phyloP scores from a whole-genome alignment of 805 yeast species.

The Scheffersomyces coipomensis region DNA sequence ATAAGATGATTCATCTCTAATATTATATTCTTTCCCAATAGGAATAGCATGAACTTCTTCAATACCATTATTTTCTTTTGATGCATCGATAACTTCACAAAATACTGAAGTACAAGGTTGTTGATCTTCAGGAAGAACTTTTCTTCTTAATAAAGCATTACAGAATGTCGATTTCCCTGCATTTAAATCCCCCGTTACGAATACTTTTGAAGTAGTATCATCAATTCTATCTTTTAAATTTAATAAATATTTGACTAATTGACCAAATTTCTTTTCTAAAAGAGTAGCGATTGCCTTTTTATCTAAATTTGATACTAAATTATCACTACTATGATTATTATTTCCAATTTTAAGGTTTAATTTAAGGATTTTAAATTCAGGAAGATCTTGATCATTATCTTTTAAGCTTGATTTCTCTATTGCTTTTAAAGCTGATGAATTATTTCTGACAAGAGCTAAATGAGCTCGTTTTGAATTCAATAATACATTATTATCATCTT shows the following conservation, averaged over 20 bases:
- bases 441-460: constrained; percentile 50
- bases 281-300: constrained; percentile 66
- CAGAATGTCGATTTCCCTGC: constrained; percentile 97
- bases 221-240: constrained; percentile 78
- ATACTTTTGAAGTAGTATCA: constrained; percentile 89
- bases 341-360: constrained; percentile 60
- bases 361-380: constrained; percentile 59
- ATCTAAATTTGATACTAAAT: constrained; percentile 58
- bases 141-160: constrained; percentile 78
- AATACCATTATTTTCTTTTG: constrained; percentile 59
- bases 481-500: constrained; percentile 26
- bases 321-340: constrained; percentile 28
- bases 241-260: constrained; percentile 63
- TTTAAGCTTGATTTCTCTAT: not conserved
- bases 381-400: constrained; percentile 14
- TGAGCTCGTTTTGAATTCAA: constrained; percentile 52
- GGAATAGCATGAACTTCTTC: constrained; percentile 95
- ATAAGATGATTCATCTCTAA: constrained; percentile 64
- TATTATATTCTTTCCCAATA: constrained; percentile 50
- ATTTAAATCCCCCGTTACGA: constrained; percentile 95
- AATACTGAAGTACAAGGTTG: constrained; percentile 97
- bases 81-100: constrained; percentile 88
- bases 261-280: constrained; percentile 64
- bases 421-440: constrained; percentile 11
- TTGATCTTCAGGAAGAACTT: constrained; percentile 89